Percentiles rank a stretch among this genome's conserved stretches.
Conservation (phyloP, 2,329 filamentous ascomycete species). For the Colletotrichum cereale region DNA sequence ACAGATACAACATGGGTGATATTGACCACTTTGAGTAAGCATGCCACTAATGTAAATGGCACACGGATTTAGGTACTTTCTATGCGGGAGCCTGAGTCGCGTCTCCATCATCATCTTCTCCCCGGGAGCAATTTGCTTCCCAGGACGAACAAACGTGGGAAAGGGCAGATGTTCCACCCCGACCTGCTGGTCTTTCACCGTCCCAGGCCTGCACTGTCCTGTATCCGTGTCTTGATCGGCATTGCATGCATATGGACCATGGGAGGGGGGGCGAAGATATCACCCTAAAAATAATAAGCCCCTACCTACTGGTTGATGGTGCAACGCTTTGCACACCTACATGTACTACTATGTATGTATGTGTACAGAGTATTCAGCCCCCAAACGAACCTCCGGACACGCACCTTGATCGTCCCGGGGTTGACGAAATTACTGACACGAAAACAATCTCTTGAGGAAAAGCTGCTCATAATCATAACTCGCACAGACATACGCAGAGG, state of each 20-base stretch:
- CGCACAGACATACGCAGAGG: not conserved
- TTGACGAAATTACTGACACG: not conserved
- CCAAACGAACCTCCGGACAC: not conserved
- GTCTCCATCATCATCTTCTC: not conserved
- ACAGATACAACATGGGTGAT: conserved; percentile 14
- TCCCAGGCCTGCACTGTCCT: no score
- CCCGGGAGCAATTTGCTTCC: conserved; percentile 20
- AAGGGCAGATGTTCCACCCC: conserved; percentile 5
- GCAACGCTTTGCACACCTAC: not conserved
- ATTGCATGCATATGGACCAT: not conserved
- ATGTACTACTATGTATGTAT: no score
- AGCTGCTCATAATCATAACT: not conserved
- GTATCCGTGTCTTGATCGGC: conserved; percentile 18
- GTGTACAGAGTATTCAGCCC: not conserved
- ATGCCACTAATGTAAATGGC: not conserved
- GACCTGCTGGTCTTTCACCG: conserved; percentile 2
- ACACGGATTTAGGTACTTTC: conserved; percentile 17
- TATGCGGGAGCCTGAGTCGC: conserved; percentile 28
- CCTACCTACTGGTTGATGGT: not conserved
- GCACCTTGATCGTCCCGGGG: not conserved
- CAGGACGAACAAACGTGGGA: conserved; percentile 19
- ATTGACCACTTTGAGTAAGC: not conserved
- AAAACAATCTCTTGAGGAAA: not conserved
- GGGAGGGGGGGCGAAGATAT: not conserved
- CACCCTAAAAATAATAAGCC: not conserved